Percentiles rank a stretch among this genome's conserved stretches.
These are phyloP conservation scores for Ascochyta clinopodiicola DNA, from an alignment of 2,329 filamentous ascomycete genomes.

Conservation along the genomic window DNA sequence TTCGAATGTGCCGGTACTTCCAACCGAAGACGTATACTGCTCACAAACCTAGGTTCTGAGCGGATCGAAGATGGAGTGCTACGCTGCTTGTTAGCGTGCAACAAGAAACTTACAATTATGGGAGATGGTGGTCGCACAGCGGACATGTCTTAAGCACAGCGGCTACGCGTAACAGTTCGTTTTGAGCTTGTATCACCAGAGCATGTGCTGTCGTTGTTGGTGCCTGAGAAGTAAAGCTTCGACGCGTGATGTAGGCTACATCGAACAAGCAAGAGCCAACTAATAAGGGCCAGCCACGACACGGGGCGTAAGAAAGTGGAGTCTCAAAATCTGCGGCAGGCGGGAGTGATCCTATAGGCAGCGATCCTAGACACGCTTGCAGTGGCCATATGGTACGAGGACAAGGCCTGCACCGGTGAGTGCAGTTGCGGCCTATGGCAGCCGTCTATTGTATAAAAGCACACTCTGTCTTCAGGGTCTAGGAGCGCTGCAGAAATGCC, in stretches of 20 bases:
- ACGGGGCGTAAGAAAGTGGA: conserved; percentile 22
- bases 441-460: conserved; percentile 17
- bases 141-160: conserved; percentile 1
- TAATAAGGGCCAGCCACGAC: conserved; percentile 44
- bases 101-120: background rate
- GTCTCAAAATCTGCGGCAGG: conserved; percentile 21
- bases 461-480: conserved; percentile 7
- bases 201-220: conserved; percentile 32
- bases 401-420: conserved; percentile 28
- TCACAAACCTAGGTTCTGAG: background rate
- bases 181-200: conserved; percentile 19
- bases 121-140: background rate
- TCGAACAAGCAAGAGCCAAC: conserved; percentile 23
- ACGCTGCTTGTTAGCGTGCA: background rate
- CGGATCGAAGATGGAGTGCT: background rate
- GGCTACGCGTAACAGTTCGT: conserved; percentile 4
- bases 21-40: background rate
- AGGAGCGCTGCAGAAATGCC: conserved; percentile 37
- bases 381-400: conserved; percentile 29
- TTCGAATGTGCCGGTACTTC: too few species aligned
- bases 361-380: conserved; percentile 14
- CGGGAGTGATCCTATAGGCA: conserved; percentile 34
- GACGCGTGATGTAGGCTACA: conserved; percentile 15
- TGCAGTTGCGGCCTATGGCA: conserved; percentile 14
- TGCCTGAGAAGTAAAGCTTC: conserved; percentile 28